Evolutionary conservation across 1,139 yeast genomes (phyloP), one percentile per base, ranked within the genome.

Genomic region (Sugiyamaella paludigena): DNA sequence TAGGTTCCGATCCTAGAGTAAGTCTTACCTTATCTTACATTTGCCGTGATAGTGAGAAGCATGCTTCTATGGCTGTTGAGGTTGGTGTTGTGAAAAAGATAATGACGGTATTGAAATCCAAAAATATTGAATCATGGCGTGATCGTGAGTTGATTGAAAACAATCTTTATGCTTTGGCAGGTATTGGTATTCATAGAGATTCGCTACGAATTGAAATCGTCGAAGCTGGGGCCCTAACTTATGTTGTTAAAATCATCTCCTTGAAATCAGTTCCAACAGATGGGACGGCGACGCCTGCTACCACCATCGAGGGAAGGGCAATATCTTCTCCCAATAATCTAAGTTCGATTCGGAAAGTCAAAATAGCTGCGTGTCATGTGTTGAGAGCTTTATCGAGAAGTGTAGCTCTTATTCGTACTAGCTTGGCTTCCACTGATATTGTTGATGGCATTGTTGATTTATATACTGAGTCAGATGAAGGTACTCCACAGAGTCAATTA

Each of bases 351-450:
- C 56, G 64, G 19, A 58, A 57, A 39, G 59, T 69, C 37, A 64
- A 67, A 46, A 59, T 65, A 2, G 70, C 73, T 6, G 69, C 82
- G 0, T 77, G 85, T 49, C 79, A 80, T 53, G 71, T 87, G 35
- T 68, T 86, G 29, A 73, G 94, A 48, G 81, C 95, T 0, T 71
- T 87, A 26, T 86, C 95, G 0, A 72, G 96, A 60, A 84, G 94
- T 16, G 84, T 87, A 0, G 73, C 84, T 1, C 69, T 84, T 1
- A 69, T 87, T 48, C 74, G 95, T 47, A 86, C 94, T 0, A 79
- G 83, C 52, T 74, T 87, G 54, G 81, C 80, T 13, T 79, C 82
- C 34, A 70, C 79, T 30, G 78, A 77, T 27, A 71, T 83, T 19
- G 75, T 83, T 2, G 76, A 76, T 15, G 66, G 75, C 46, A 67